Evolutionary conservation across 1,284 basidiomycete genomes (phyloP), one percentile per base, ranked within the genome.

Genomic region (Fomitopsis betulina): DNA sequence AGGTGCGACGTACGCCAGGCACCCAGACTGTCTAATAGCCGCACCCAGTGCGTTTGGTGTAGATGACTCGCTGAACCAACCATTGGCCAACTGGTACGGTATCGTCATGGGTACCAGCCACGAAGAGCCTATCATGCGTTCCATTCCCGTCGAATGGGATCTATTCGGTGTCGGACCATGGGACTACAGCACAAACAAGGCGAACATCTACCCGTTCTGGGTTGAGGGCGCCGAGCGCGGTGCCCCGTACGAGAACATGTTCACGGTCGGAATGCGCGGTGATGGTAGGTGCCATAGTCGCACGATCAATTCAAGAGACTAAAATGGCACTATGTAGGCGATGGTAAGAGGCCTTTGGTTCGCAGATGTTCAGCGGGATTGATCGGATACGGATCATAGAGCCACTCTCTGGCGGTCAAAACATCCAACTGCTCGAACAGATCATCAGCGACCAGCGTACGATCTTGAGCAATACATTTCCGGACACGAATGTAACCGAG

Each of bases 81-180:
- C 76, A 25, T 72, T 85, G 10, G 89, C 88, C 0, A 81, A 89
- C 62, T 76, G 75, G 57, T 88, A 83, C 70, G 88, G 87, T 23
- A 78, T 90, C 53, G 86, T 85, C 25, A 89, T 89, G 83, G 86
- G 80, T 38, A 86, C 84, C 15, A 85, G 82, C 66, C 84, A 87
- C 63, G 80, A 86, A 69, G 84, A 87, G 65, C 84, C 85, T 5
- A 83, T 86, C 79, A 81, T 82, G 79, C 81, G 83, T 38, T 80
- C 82, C 25, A 81, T 79, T 2, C 84, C 84, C 0, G 78, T 79
- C 54, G 86, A 88, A 64, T 88, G 83, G 77, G 74, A 68, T 58
- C 67, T 82, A 2, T 82, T 82, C 64, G 82, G 78, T 2, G 68
- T 68, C 3, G 86, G 86, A 2, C 66, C 75, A 0, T 89, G 86